Evolutionary conservation across 345 rosid species (phyloP).

Genomic region (Brassica incana): DNA sequence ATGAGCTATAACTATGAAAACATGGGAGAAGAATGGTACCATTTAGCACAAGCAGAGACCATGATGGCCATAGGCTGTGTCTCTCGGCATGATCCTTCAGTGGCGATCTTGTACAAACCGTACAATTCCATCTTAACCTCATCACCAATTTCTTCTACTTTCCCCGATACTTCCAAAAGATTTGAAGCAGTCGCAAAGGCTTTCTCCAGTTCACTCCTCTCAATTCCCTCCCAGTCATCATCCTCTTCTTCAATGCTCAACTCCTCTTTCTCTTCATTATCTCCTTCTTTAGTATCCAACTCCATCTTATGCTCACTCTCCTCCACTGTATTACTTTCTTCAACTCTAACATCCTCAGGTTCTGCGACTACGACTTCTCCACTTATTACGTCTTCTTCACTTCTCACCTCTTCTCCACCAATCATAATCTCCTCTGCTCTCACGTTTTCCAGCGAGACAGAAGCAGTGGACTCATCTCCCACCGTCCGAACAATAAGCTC

Average conservation of each 20-base stretch:
- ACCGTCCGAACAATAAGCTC: background rate
- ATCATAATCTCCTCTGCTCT: constrained; percentile 19
- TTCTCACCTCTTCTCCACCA: constrained; percentile 1
- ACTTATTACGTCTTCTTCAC: constrained; percentile 18
- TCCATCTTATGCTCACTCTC: constrained; percentile 26
- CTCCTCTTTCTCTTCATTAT: constrained; percentile 21
- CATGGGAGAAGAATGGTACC: constrained; percentile 22
- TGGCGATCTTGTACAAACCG: constrained; percentile 58
- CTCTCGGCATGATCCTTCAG: background rate
- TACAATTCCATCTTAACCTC: constrained; percentile 66
- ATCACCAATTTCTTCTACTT: constrained; percentile 39
- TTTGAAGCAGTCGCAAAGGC: constrained; percentile 54
- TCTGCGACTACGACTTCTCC: constrained; percentile 18
- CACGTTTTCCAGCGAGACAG: constrained; percentile 14
- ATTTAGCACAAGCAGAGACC: background rate
- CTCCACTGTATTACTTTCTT: constrained; percentile 28
- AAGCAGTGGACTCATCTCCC: background rate
- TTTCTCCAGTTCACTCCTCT: constrained; percentile 79
- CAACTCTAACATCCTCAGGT: constrained; percentile 38
- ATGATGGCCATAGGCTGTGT: background rate
- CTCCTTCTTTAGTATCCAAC: constrained; percentile 11
- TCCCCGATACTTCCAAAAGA: constrained; percentile 45
- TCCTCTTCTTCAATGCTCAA: constrained; percentile 2
- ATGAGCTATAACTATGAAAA: background rate
- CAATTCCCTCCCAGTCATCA: constrained; percentile 90